These are phyloP conservation scores for Leucosporidium yakuticum DNA, from an alignment of 768 basidiomycete species.

Conservation along the genomic window DNA sequence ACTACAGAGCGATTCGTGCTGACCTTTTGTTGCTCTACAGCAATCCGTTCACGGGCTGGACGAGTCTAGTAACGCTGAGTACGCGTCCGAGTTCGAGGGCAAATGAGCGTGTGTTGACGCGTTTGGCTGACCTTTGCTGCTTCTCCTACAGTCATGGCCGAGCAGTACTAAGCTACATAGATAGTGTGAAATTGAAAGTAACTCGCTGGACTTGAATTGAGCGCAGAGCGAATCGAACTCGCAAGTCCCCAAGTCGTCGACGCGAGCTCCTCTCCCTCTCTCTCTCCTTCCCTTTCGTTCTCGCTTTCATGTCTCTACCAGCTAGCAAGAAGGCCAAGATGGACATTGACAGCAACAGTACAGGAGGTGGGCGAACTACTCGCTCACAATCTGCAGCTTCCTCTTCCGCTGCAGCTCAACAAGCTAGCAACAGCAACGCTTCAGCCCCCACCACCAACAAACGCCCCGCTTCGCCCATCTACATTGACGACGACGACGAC, in stretches of 20 bases:
- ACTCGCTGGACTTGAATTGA: neutral
- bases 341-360: neutral
- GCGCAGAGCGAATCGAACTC: too few relatives aligned
- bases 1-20: slow-evolving; percentile 4
- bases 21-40: slow-evolving; percentile 46
- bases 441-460: neutral
- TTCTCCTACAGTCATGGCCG: slow-evolving; percentile 30
- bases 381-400: neutral
- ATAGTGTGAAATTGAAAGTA: neutral
- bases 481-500: neutral
- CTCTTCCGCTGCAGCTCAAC: neutral
- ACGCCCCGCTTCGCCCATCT: neutral
- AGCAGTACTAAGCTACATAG: slow-evolving; percentile 19
- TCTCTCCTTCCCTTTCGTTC: neutral
- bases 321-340: slow-evolving; percentile 5
- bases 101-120: too few relatives aligned
- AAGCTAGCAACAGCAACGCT: too few relatives aligned
- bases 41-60: slow-evolving; percentile 97
- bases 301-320: neutral
- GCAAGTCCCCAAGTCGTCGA: too few relatives aligned
- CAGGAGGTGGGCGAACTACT: neutral
- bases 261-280: neutral
- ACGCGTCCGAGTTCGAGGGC: slow-evolving; percentile 19
- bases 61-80: slow-evolving; percentile 50
- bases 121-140: neutral